Conservation (phyloP, 2,329 filamentous ascomycete genomes). For the Calonectria pauciramosa region DNA sequence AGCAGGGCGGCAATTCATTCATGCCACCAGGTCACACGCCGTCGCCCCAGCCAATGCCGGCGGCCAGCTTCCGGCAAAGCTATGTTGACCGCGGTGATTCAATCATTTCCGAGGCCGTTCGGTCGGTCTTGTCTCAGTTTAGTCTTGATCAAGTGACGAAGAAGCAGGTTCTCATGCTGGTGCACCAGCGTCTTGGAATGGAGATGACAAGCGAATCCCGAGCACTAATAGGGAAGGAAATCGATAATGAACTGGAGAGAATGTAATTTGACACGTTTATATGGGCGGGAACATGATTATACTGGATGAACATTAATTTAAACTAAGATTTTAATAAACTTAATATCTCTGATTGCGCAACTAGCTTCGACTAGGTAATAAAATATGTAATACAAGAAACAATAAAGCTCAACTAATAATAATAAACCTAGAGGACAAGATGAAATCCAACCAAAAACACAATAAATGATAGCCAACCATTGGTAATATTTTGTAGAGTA, state of each 20-base stretch:
- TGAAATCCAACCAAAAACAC: too few species aligned
- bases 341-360: too few species aligned
- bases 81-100: slow-evolving; percentile 80
- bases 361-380: too few species aligned
- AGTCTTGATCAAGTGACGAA: slow-evolving; percentile 96
- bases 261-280: slow-evolving; percentile 74
- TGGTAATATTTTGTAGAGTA: too few species aligned
- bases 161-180: slow-evolving; percentile 92
- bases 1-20: neutral
- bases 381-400: too few species aligned
- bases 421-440: too few species aligned
- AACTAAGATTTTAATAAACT: neutral
- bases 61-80: slow-evolving; percentile 72
- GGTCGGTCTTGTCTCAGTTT: slow-evolving; percentile 84
- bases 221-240: slow-evolving; percentile 91
- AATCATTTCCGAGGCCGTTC: slow-evolving; percentile 88
- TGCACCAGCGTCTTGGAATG: slow-evolving; percentile 93
- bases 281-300: neutral
- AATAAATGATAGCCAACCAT: too few species aligned
- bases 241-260: slow-evolving; percentile 92
- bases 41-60: slow-evolving; percentile 68
- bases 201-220: slow-evolving; percentile 88
- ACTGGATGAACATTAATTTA: neutral
- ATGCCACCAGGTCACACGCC: slow-evolving; percentile 97
- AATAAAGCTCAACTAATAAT: too few species aligned